A percentile compares a stretch with the other conserved stretches of the same genome.
These are phyloP conservation scores for Straminergon stramineum DNA, from an alignment of 225 moss, liverwort and hornwort species.

Conservation along the genomic window DNA sequence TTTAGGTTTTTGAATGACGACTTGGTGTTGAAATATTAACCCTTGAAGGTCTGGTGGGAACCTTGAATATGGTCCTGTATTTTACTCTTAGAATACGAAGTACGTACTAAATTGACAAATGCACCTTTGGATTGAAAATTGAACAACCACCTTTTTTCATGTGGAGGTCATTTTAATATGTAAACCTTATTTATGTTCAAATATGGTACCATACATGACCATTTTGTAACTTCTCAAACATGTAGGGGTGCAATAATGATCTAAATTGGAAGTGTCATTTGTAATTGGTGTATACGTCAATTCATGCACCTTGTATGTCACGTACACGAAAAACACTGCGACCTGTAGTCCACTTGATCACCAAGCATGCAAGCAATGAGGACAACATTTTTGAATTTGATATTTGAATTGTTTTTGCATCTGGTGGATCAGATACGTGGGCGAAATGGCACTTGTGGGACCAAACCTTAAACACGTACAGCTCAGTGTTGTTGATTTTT, in stretches of 20 bases:
- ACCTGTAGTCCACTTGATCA: background rate
- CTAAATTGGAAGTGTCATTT: background rate
- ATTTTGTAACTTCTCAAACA: background rate
- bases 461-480: constrained; percentile 42
- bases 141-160: background rate
- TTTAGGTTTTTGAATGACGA: background rate
- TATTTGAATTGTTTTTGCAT: background rate
- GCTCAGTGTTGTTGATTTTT: constrained; percentile 87
- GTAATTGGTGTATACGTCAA: background rate
- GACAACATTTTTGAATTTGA: background rate
- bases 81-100: background rate
- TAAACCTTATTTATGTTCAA: background rate
- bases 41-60: too few species aligned
- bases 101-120: background rate
- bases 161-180: background rate
- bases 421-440: constrained; percentile 59
- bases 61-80: too few species aligned
- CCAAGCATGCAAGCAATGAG: background rate
- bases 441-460: constrained; percentile 74
- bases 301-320: background rate
- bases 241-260: background rate
- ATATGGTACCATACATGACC: background rate
- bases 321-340: too few species aligned
- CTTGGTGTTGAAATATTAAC: background rate
- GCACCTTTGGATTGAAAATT: background rate